Evolutionary conservation across 2,329 filamentous ascomycete genomes (phyloP), one percentile per base, ranked within the genome.

Genomic region (Monosporascus cannonballus): DNA sequence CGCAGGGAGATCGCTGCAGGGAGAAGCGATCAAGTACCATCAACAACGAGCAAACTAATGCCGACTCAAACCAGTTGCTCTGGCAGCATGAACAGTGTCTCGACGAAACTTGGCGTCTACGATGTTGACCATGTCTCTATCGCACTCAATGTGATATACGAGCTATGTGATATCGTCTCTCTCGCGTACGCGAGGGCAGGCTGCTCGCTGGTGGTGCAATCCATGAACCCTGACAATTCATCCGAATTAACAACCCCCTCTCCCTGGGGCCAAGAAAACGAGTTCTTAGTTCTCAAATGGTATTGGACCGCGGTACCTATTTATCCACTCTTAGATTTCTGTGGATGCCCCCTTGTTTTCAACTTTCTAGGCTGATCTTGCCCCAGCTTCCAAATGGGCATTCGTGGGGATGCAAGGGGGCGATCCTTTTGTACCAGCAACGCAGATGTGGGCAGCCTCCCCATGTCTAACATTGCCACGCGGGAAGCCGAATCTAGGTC

Each of bases 121-220:
- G 55, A 58, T 53, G 57, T 51, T 63, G 57, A 56, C 57, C 54
- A 57, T 58, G 41, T 47, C 52, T 51, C 58, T 56, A 52, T 59
- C 55, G 54, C 57, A 51, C 53, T 51, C 51, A 54, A 55, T 6
- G 4, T 34, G 4, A 34, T 34, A 5, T 14, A 14, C 11, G 11
- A 14, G 11, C 30, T 14, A 14, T 14, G 11, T 5, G 4, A 14
- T 34, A 34, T 34, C 30, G 30, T 11, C 30, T 34, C 27, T 27
- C 9, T 5, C 7, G 22, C 6, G 18, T 20, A 42, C 39, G 39
- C 39, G 39, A 42, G 39, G 5, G 9, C 39, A 20, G 30, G 4
- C 30, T 3, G 9, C 30, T 34, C 30, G 30, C 30, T 34, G 30
- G 11, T 34, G 4, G 11, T 34, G 30, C 30, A 14, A 34, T 14